These are phyloP conservation scores for Thelonectria olida DNA, from an alignment of 2,329 filamentous ascomycete genomes.

Conservation along the genomic window DNA sequence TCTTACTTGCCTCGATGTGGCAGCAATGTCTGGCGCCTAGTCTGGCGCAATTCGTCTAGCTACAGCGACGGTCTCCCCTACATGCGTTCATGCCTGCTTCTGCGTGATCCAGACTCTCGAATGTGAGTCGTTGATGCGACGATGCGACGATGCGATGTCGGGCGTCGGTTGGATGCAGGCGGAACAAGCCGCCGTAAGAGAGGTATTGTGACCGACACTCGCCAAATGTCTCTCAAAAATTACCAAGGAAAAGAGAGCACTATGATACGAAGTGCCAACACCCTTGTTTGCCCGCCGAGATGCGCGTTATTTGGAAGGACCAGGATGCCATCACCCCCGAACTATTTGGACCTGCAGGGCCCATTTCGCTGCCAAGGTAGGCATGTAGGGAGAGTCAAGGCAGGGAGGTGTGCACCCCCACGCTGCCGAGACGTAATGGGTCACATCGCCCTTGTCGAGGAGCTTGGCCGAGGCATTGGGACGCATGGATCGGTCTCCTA, in stretches of 20 bases:
- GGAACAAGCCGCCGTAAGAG: conserved; percentile 31
- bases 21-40: conserved; percentile 18
- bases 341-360: conserved; percentile 41
- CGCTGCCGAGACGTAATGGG: conserved; percentile 36
- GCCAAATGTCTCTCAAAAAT: conserved; percentile 36
- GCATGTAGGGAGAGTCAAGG: conserved; percentile 18
- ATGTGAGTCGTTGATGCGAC: conserved; percentile 1
- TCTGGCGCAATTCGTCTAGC: conserved; percentile 5
- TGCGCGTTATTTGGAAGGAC: conserved; percentile 22
- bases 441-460: conserved; percentile 23
- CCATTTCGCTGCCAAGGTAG: conserved; percentile 35
- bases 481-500: conserved; percentile 31
- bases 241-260: conserved; percentile 32
- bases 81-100: conserved; percentile 6
- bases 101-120: not conserved
- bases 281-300: conserved; percentile 30
- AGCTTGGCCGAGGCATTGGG: conserved; percentile 20
- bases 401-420: conserved; percentile 32
- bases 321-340: conserved; percentile 33
- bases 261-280: not conserved
- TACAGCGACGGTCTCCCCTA: not conserved
- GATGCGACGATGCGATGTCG: conserved; percentile 18
- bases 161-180: not conserved
- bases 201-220: conserved; percentile 27
- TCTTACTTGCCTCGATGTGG: conserved; percentile 16